Evolutionary conservation across 176 grass and related monocot genomes (phyloP).

Genomic region (Echinochloa phyllopogon): DNA sequence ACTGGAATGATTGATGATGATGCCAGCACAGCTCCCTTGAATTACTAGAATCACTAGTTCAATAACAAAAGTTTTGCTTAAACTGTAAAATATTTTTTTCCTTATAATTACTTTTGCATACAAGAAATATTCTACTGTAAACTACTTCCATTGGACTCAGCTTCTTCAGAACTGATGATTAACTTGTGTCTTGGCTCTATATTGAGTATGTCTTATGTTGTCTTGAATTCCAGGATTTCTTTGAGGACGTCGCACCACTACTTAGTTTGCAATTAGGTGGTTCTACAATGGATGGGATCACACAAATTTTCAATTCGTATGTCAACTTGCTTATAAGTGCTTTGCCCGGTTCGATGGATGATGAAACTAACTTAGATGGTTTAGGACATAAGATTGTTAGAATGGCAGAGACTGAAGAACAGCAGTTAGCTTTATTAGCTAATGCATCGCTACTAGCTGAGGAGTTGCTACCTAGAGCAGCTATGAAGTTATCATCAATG

Average conservation of each 20-base stretch:
- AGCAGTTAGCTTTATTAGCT: slow-evolving; percentile 86
- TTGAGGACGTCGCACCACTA: slow-evolving; percentile 89
- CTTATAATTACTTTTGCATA: neutral
- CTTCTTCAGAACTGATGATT: slow-evolving; percentile 16
- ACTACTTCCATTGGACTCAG: neutral
- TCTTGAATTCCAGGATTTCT: slow-evolving; percentile 79
- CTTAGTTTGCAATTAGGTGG: slow-evolving; percentile 91
- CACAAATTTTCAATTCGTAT: slow-evolving; percentile 86
- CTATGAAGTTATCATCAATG: slow-evolving; percentile 72
- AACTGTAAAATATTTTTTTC: neutral
- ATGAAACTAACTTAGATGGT: slow-evolving; percentile 80
- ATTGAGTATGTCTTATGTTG: slow-evolving; percentile 6
- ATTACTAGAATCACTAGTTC: slow-evolving; percentile 15
- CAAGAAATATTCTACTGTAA: slow-evolving; percentile 19
- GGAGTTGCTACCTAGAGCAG: slow-evolving; percentile 90
- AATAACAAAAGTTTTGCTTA: slow-evolving; percentile 6
- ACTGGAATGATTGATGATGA: slow-evolving; percentile 25
- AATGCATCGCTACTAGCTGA: slow-evolving; percentile 94
- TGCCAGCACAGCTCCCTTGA: neutral
- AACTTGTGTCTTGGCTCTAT: slow-evolving; percentile 19
- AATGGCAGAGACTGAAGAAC: slow-evolving; percentile 83
- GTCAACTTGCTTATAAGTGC: slow-evolving; percentile 85
- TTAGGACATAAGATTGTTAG: slow-evolving; percentile 89
- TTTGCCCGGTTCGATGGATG: slow-evolving; percentile 83
- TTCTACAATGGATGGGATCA: slow-evolving; percentile 82